Base-by-base conservation (phyloP, 164 flowering plant species). In the Nymphaea colorata region DNA sequence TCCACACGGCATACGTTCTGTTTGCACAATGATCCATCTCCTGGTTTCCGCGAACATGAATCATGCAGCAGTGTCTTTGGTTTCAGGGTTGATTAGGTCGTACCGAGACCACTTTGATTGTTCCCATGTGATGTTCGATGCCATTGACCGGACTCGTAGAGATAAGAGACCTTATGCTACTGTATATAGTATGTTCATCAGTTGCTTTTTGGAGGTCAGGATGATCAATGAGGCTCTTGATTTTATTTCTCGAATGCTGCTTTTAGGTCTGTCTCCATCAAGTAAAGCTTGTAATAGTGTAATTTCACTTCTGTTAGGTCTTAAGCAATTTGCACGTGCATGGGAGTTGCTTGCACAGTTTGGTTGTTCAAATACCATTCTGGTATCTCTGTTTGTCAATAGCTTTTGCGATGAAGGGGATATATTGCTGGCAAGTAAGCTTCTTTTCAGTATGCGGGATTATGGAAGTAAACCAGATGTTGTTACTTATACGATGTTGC, bases 11-110 rank as follows among this genome's bases (percentile, higher is more conserved):
- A 62, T 81, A 47, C 70, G 25, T 62, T 67, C 79, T 0, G 44
- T 76, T 41, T 81, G 85, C 78, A 65, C 71, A 47, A 81, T 85
- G 85, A 71, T 79, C 61, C 76, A 73, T 69, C 77, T 85, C 57
- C 66, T 82, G 64, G 81, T 80, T 67, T 61, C 63, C 43, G 84
- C 83, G 25, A 81, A 82, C 62, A 70, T 81, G 81, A 82, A 80
- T 65, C 68, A 82, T 47, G 72, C 67, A 65, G 84, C 84, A 5
- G 79, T 77, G 68, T 67, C 83, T 45, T 64, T 82, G 44, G 41
- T 43, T 16, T 61, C 64, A 25, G 36, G 36, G 36, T 25, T 25
- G 36, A 25, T 25, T 25, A 25, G 36, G 36, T 69, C 76, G 79
- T 67, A 74, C 77, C 7, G 61, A 69, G 62, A 62, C 51, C 59